Conservation (phyloP, 2,329 filamentous ascomycete species). For the Pseudogymnoascus sp. region DNA sequence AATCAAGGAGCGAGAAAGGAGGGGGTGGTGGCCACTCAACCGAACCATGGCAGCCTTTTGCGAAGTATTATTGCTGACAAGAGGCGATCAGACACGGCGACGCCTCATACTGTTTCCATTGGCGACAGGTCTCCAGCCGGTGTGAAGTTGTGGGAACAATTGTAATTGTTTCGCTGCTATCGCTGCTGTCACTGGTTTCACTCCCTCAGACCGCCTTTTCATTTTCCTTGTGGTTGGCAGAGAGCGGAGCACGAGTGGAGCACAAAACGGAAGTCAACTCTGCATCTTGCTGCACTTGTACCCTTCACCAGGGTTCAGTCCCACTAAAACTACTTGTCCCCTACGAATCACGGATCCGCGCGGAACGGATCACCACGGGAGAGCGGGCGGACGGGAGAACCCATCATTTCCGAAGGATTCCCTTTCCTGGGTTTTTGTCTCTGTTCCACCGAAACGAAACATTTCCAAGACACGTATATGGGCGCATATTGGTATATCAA, state of each 20-base stretch:
- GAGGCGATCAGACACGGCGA: neutral
- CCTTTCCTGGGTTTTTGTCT: neutral
- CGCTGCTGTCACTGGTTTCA: neutral
- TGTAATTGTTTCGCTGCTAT: neutral
- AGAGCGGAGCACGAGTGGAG: neutral
- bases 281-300: neutral
- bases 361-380: conserved; percentile 6
- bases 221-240: conserved; percentile 3
- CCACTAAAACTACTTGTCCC: conserved; percentile 4
- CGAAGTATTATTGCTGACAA: neutral
- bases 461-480: conserved; percentile 2
- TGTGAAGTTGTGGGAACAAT: neutral
- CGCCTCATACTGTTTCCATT: neutral
- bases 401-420: neutral
- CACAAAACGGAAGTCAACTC: neutral
- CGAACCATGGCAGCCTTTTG: neutral
- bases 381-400: conserved; percentile 6
- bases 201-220: conserved; percentile 2
- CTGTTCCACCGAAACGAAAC: neutral
- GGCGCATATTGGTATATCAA: neutral
- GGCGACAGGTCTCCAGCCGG: neutral
- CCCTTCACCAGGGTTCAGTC: neutral
- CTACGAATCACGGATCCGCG: conserved; percentile 7
- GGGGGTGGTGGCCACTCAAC: neutral
- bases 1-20: neutral